phyloP scores from a whole-genome alignment of 163 green algal species.

The Coccomyxa subellipsoidea region DNA sequence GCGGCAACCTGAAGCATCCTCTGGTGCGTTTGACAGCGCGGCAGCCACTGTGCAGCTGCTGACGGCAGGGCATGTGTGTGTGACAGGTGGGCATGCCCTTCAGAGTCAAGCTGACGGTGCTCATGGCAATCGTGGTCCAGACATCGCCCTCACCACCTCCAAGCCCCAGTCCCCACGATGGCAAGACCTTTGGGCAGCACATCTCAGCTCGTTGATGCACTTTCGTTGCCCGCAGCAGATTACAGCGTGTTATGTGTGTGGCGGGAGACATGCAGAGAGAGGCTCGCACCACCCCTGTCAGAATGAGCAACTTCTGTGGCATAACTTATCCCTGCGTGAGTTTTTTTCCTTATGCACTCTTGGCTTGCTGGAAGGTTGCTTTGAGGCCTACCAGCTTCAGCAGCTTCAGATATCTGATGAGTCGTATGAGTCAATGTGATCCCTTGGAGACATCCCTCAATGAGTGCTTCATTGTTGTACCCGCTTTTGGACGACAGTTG shows the following conservation, averaged over 20 bases:
- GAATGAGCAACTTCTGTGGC: too few species aligned
- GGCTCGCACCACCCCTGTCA: background rate
- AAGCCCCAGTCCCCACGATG: background rate
- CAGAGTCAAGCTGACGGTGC: background rate
- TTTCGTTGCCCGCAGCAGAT: background rate
- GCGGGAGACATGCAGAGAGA: background rate
- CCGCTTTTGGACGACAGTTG: too few species aligned
- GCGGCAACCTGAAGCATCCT: too few species aligned
- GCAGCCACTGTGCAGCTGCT: too few species aligned
- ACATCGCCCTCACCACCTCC: background rate
- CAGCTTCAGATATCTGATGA: background rate
- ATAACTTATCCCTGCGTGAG: too few species aligned
- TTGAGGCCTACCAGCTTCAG: too few species aligned
- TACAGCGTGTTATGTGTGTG: background rate
- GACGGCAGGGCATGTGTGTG: too few species aligned
- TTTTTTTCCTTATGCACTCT: too few species aligned
- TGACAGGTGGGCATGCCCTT: constrained; percentile 5
- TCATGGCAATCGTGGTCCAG: background rate
- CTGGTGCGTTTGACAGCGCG: too few species aligned
- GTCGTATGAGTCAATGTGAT: too few species aligned
- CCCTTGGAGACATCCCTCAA: too few species aligned
- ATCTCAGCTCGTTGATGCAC: background rate
- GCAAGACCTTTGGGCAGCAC: background rate
- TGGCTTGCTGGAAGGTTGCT: too few species aligned
- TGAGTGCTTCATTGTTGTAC: background rate